Base-by-base conservation (phyloP, 306 rosid genomes). In the Trifolium repens region DNA sequence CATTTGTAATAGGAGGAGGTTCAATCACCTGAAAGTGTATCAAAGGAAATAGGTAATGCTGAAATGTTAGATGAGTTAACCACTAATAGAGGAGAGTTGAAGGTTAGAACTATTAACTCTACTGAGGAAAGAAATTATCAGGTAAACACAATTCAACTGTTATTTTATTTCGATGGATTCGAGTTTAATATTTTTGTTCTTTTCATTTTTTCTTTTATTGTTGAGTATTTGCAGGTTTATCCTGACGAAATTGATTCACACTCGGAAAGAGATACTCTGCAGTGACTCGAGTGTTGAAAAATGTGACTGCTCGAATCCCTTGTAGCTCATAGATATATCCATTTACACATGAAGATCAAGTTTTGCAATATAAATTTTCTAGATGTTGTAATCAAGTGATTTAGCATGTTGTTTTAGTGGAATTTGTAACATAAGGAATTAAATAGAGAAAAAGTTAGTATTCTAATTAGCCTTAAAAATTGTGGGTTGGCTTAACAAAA, bases 51-150 rank as follows among this genome's bases (percentile, higher is more conserved):
- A 44, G 81, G 67, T 54, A 81, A 89, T 83, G 97, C 86, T 74
- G 97, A 93, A 87, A 89, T 91, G 50, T 78, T 93, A 12, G 97
- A 93, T 37, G 91, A 82, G 69, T 78, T 91, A 67, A 89, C 96
- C 53, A 93, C 96, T 10, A 84, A 79, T 19, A 89, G 98, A 83
- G 97, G 98, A 52, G 97, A 93, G 80, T 68, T 93, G 76, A 93
- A 91, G 85, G 74, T 91, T 69, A 88, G 83, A 91, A 74, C 77
- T 32, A 44, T 72, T 12, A 91, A 93, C 86, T 89, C 87, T 55
- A 75, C 10, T 0, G 98, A 93, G 64, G 97, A 93, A 37, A 87
- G 86, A 74, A 68, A 61, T 3, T 32, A 27, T 43, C 92, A 85
- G 93, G 96, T 88, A 84, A 66, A 42, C 12, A 37, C n/a, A 44